Evolutionary conservation across 345 rosid genomes (phyloP).

Genomic region (Chamaenerion angustifolium): DNA sequence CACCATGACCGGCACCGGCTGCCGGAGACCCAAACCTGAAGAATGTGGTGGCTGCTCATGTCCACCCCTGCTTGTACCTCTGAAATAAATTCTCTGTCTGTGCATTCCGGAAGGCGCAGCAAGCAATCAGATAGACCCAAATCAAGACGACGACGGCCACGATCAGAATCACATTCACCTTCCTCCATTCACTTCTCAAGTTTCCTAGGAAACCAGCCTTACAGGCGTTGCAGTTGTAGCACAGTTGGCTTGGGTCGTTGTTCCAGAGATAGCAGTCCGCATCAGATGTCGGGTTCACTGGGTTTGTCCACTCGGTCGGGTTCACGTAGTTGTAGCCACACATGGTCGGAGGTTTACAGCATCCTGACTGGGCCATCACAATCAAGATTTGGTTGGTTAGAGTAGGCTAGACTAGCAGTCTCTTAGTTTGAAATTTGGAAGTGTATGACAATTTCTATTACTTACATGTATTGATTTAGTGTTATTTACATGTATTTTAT

Average conservation of each 20-base stretch:
- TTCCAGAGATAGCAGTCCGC: constrained; percentile 75
- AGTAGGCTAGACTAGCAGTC: no score
- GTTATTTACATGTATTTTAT: no score
- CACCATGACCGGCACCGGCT: no score
- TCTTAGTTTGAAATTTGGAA: no score
- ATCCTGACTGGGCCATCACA: constrained; percentile 85
- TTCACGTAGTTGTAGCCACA: constrained; percentile 75
- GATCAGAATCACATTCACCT: constrained; percentile 58
- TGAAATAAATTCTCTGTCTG: constrained; percentile 71
- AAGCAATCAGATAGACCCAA: constrained; percentile 68
- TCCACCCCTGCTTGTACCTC: constrained; percentile 59
- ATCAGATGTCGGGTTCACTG: constrained; percentile 53
- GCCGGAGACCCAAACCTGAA: no score
- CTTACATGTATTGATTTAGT: no score
- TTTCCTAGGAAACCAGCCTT: constrained; percentile 76
- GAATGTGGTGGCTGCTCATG: no score
- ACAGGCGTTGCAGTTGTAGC: constrained; percentile 81
- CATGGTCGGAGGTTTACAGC: constrained; percentile 77
- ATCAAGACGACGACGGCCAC: constrained; percentile 63
- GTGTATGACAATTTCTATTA: no score
- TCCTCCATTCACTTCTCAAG: constrained; percentile 80
- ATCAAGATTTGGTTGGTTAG: no score
- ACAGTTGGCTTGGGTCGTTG: constrained; percentile 72
- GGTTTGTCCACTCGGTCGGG: constrained; percentile 74
- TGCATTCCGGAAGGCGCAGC: constrained; percentile 81